phyloP scores from a whole-genome alignment of 306 rosid species.

The Gleditsia sinensis region DNA sequence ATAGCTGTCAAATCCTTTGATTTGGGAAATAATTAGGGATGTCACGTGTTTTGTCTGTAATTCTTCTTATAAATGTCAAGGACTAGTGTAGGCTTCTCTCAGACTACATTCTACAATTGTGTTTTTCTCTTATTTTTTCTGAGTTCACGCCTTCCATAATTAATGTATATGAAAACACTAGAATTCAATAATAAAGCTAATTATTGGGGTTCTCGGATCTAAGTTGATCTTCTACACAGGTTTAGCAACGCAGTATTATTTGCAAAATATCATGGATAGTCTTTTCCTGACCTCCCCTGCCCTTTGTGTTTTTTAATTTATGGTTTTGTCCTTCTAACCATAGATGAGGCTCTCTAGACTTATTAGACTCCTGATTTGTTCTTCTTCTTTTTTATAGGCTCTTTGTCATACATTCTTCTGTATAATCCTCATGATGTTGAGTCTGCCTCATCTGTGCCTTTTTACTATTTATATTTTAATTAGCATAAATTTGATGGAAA shows the following conservation, averaged over 20 bases:
- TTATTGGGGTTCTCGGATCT: neutral
- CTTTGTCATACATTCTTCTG: neutral
- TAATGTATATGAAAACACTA: neutral
- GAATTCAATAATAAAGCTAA: neutral
- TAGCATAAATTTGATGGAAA: neutral
- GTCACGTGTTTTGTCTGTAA: too few species aligned
- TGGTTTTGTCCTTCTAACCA: neutral
- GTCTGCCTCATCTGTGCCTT: neutral
- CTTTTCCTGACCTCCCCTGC: neutral
- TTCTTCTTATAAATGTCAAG: too few species aligned
- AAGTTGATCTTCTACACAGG: neutral
- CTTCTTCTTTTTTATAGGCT: neutral
- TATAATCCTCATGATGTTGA: neutral
- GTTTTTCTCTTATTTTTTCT: too few species aligned
- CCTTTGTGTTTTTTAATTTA: neutral
- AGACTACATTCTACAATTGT: too few species aligned
- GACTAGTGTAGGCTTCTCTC: too few species aligned
- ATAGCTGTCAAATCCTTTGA: too few species aligned
- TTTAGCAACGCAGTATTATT: neutral
- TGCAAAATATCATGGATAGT: neutral
- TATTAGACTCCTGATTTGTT: too few species aligned
- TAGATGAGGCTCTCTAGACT: neutral
- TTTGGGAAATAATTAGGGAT: too few species aligned
- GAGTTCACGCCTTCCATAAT: neutral
- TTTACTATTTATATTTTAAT: neutral